Base-by-base conservation (phyloP, 2,329 filamentous ascomycete species). In the Thielaviopsis ethacetica region DNA sequence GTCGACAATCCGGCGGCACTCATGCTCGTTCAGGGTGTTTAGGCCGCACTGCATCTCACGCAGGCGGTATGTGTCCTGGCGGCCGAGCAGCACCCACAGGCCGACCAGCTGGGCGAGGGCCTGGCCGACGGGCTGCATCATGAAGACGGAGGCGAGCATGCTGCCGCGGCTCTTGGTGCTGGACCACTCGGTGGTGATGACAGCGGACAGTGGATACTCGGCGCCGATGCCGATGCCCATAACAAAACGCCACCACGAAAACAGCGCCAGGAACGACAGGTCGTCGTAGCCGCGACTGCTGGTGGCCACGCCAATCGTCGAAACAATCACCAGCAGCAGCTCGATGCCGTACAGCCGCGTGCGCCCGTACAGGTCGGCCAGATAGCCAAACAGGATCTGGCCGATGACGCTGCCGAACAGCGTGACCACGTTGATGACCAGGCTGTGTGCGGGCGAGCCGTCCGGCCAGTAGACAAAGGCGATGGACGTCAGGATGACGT, bases 61-160 rank as follows among this genome's bases (percentile, higher is more conserved):
- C 19, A 78, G 65, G 26, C 72, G 66, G 54, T 73, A 71, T 17
- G 67, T 70, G 62, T 68, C 65, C 59, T 76, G 68, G 19, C 74
- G 72, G 19, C 75, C 74, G 2, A 78, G 68, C 12, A 78, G 66
- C 10, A 78, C 76, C 68, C 71, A 75, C 4, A 84, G 69, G 3
- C 80, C 79, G 12, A 85, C 79, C 5, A 84, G 68, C 62, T 84
- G 82, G 15, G 82, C 82, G 1, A 83, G 72, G 1, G 84, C 77
- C 65, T 86, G 83, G 5, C 83, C 83, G 9, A 86, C 70, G 1
- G 83, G 82, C 63, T 86, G 83, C 78, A 84, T 85, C 64, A 84
- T 75, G 66, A 86, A 86, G 34, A 86, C 82, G 3, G 76, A 77
- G 5, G 83, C 80, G 63, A 86, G 72, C 83, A 86, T 86, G 21